Evolutionary conservation across 768 basidiomycete genomes (phyloP), one percentile per base, ranked within the genome.

Genomic region (Pleurotus giganteus): DNA sequence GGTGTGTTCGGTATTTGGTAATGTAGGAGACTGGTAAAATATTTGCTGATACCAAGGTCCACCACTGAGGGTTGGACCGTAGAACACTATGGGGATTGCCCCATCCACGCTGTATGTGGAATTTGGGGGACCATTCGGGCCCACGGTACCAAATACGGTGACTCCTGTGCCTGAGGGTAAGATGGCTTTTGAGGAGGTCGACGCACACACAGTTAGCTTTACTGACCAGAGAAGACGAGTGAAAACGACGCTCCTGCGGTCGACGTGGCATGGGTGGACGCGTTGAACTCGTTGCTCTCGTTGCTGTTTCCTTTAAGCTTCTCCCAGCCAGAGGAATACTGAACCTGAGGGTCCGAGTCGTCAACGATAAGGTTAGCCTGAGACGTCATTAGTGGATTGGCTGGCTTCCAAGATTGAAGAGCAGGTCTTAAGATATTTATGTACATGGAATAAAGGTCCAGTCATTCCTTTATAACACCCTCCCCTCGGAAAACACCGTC

Each of bases 61-160:
- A 15, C 39, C 39, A 15, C 19, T 11, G 19, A 15, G 9, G 19
- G 26, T 34, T n/a, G 19, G n/a, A 57, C 57, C 4, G 36, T 47
- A 32, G 19, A 52, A 60, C 31, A 13, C 17, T 1, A 32, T 36
- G 8, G 51, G 21, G 12, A 34, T 4, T 24, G 54, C 46, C 21
- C 55, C 58, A 28, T 64, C 63, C 12, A 64, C 11, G 15, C 28
- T 53, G 47, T 60, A 64, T 3, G 52, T 56, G 21, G 63, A 60
- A 27, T 21, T 45, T 24, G 47, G 54, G 12, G 52, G 39, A 4
- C 28, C 45, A 5, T 31, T 47, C 3, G 39, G 21, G 3, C 6
- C 8, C 7, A 62, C 47, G 9, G 61, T 60, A 4, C 61, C 63
- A 37, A 49, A 62, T 1, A 64, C 63, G 3, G 57, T 32, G 23